A percentile compares a stretch with the other conserved stretches of the same genome.
These are phyloP conservation scores for Candida sithepensis DNA, from an alignment of 805 yeast species.

Conservation along the genomic window DNA sequence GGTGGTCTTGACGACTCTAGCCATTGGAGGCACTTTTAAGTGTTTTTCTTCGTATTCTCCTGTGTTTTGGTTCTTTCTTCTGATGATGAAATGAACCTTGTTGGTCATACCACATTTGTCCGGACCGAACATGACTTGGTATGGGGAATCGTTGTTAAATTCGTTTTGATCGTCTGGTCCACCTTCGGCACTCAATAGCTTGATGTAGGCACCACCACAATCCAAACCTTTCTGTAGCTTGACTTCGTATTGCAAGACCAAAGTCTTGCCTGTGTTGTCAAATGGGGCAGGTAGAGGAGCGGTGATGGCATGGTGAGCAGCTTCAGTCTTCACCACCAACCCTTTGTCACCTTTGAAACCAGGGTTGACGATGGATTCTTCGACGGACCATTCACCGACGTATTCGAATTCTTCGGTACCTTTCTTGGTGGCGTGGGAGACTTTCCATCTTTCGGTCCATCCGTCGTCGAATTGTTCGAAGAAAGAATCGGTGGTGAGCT, in stretches of 20 bases:
- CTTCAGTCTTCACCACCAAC: slow-evolving; percentile 68
- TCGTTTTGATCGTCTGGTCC: slow-evolving; percentile 32
- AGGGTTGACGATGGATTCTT: slow-evolving; percentile 53
- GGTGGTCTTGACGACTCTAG: slow-evolving; percentile 52
- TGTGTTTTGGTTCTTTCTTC: slow-evolving; percentile 50
- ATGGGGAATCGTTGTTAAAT: slow-evolving; percentile 65
- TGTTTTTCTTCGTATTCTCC: slow-evolving; percentile 68
- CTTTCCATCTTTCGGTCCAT: slow-evolving; percentile 48
- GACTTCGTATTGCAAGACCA: slow-evolving; percentile 87
- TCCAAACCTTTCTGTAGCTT: slow-evolving; percentile 73
- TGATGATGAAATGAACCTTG: slow-evolving; percentile 74
- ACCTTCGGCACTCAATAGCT: slow-evolving; percentile 52
- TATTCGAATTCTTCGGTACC: slow-evolving; percentile 55
- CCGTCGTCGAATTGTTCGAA: slow-evolving; percentile 61
- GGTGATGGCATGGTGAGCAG: slow-evolving; percentile 81
- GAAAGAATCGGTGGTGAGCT: slow-evolving; percentile 42
- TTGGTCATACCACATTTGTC: slow-evolving; percentile 83
- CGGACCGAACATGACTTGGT: slow-evolving; percentile 92
- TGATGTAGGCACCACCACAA: slow-evolving; percentile 91
- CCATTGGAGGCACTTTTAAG: slow-evolving; percentile 62
- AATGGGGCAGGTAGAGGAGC: slow-evolving; percentile 54
- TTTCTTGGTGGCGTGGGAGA: slow-evolving; percentile 49
- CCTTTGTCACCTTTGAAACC: slow-evolving; percentile 70
- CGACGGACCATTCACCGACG: slow-evolving; percentile 73
- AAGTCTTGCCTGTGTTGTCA: slow-evolving; percentile 55